Evolutionary conservation across 768 basidiomycete genomes (phyloP).

Genomic region (Mycena haematopus): DNA sequence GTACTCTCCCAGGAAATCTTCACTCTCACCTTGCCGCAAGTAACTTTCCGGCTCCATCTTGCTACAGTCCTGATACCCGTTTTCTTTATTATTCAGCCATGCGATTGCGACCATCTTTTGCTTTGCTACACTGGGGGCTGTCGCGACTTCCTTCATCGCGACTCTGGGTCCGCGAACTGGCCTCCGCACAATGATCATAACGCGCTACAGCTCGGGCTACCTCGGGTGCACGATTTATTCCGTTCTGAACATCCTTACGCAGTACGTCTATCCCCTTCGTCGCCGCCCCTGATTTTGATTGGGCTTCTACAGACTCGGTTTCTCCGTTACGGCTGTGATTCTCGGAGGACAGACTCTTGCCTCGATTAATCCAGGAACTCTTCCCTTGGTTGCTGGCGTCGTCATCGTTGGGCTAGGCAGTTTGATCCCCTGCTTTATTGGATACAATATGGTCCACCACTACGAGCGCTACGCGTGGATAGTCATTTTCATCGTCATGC

Average conservation of each 20-base stretch:
- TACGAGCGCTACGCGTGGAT: constrained; percentile 68
- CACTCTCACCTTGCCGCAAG: constrained; percentile 53
- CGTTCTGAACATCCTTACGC: constrained; percentile 59
- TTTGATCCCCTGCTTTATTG: constrained; percentile 53
- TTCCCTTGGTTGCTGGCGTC: constrained; percentile 55
- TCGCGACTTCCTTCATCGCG: constrained; percentile 55
- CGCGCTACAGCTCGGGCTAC: constrained; percentile 56
- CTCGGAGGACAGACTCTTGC: constrained; percentile 59
- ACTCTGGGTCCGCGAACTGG: constrained; percentile 60
- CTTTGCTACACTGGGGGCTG: constrained; percentile 41
- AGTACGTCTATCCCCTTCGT: constrained; percentile 33
- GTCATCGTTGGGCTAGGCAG: constrained; percentile 51
- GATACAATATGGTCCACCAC: constrained; percentile 50
- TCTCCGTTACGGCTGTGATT: constrained; percentile 55
- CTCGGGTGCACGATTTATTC: constrained; percentile 56
- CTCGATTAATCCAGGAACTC: constrained; percentile 49
- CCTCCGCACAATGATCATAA: constrained; percentile 60
- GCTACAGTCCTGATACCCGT: background rate
- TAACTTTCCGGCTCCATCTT: constrained; percentile 7
- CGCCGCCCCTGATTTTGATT: background rate
- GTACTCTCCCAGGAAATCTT: constrained; percentile 54
- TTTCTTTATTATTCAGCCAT: constrained; percentile 37
- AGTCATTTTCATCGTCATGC: constrained; percentile 50
- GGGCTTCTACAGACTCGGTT: constrained; percentile 45
- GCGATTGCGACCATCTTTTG: constrained; percentile 51